Conservation (phyloP, 371 early-diverging fungal species). For the Mortierella sp. region DNA sequence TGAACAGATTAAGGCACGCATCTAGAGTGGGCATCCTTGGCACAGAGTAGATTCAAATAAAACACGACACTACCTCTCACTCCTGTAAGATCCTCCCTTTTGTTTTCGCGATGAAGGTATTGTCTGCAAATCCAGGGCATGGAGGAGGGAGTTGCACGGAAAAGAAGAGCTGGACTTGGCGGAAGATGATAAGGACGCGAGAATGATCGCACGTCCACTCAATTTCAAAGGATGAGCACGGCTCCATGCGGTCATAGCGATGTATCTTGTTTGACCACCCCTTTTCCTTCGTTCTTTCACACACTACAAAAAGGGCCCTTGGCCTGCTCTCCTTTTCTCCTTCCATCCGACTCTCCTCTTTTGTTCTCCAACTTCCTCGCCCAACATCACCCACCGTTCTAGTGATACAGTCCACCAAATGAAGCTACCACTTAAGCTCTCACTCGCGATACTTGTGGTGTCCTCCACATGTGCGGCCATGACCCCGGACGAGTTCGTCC, state of each 20-base stretch:
- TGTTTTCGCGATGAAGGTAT: too few species aligned
- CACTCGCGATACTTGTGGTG: slow-evolving; percentile 33
- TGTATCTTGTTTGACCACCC: not conserved
- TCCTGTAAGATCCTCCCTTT: too few species aligned
- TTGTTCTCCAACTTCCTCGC: not conserved
- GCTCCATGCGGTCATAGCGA: too few species aligned
- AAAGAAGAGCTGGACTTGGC: too few species aligned
- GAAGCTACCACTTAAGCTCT: slow-evolving; percentile 45
- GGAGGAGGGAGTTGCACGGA: too few species aligned
- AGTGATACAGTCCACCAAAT: slow-evolving; percentile 2
- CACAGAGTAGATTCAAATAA: too few species aligned
- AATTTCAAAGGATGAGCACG: too few species aligned
- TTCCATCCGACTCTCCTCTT: not conserved
- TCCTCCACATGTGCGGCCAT: slow-evolving; percentile 15
- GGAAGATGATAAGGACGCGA: too few species aligned
- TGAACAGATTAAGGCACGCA: slow-evolving; percentile 33
- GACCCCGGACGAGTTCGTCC: slow-evolving; percentile 27
- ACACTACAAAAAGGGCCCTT: too few species aligned
- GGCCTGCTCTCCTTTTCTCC: not conserved
- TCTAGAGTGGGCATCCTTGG: slow-evolving; percentile 30
- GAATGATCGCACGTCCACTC: too few species aligned
- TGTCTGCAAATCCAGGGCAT: too few species aligned
- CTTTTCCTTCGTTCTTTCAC: not conserved
- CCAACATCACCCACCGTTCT: not conserved
- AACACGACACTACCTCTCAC: too few species aligned